Evolutionary conservation across 2,329 filamentous ascomycete species (phyloP).

Genomic region (Pseudonectria foliicola): DNA sequence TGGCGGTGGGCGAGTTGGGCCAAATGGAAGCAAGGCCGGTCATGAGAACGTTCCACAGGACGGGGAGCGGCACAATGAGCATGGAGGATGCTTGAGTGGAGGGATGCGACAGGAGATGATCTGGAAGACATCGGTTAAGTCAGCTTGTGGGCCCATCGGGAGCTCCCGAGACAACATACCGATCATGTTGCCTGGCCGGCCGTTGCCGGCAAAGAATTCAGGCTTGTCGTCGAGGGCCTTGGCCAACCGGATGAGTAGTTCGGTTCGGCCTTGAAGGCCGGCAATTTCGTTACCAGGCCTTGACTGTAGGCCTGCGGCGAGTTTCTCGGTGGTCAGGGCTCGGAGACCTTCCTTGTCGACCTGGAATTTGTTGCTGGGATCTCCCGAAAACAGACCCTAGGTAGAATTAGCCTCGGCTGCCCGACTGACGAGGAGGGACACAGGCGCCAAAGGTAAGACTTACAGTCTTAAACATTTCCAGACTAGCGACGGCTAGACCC

Average conservation of each 20-base stretch:
- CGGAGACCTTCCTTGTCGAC: constrained; percentile 80
- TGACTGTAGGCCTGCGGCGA: constrained; percentile 81
- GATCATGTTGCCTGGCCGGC: constrained; percentile 87
- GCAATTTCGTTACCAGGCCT: constrained; percentile 72
- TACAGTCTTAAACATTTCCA: constrained; percentile 86
- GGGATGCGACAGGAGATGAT: constrained; percentile 88
- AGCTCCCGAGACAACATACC: constrained; percentile 45
- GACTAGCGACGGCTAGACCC: constrained; percentile 67
- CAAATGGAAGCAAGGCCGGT: constrained; percentile 80
- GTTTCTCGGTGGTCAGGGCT: constrained; percentile 62
- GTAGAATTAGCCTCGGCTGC: constrained; percentile 10
- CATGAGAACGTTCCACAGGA: constrained; percentile 87
- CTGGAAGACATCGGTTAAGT: no score
- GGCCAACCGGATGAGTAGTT: constrained; percentile 67
- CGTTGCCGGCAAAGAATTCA: constrained; percentile 77
- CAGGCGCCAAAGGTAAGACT: constrained; percentile 13
- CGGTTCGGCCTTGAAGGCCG: constrained; percentile 77
- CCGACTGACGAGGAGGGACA: background rate
- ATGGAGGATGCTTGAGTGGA: constrained; percentile 83
- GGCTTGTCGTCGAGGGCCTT: constrained; percentile 67
- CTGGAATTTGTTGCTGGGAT: constrained; percentile 72
- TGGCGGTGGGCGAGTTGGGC: constrained; percentile 77
- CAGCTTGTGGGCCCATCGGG: no score
- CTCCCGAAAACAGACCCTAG: constrained; percentile 76
- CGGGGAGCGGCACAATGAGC: constrained; percentile 78